These are phyloP conservation scores for Paraglomus occultum DNA, from an alignment of 192 early-diverging fungal species.

Conservation along the genomic window DNA sequence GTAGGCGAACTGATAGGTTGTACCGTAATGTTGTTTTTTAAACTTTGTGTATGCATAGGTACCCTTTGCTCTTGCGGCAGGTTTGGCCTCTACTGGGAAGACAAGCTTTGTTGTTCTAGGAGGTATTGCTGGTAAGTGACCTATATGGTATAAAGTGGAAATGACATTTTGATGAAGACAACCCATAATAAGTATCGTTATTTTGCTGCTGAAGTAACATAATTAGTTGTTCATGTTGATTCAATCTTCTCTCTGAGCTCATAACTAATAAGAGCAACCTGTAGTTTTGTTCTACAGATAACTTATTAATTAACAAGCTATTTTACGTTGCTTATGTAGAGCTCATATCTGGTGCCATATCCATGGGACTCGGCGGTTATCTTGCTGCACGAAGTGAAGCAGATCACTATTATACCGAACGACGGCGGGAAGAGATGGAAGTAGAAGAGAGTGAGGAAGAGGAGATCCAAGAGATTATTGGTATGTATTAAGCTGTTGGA, in stretches of 20 bases:
- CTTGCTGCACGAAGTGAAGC: constrained; percentile 58
- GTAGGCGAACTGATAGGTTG: background rate
- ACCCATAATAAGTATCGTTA: too few species aligned
- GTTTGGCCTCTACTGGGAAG: constrained; percentile 52
- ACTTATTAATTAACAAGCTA: background rate
- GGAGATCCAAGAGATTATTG: constrained; percentile 61
- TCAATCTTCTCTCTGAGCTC: background rate
- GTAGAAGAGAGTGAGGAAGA: constrained; percentile 48
- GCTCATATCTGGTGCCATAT: constrained; percentile 56
- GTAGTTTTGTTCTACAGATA: background rate
- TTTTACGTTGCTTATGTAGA: constrained; percentile 31
- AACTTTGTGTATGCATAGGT: constrained; percentile 27
- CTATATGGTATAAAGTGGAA: background rate
- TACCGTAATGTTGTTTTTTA: background rate
- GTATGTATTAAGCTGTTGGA: background rate
- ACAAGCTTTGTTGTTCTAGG: constrained; percentile 56
- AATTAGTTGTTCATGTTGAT: too few species aligned
- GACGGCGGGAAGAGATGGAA: constrained; percentile 50
- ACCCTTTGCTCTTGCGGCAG: constrained; percentile 67
- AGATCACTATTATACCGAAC: constrained; percentile 63
- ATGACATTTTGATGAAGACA: background rate
- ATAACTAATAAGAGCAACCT: background rate
- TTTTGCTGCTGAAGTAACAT: too few species aligned
- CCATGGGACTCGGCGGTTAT: constrained; percentile 66
- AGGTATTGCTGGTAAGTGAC: constrained; percentile 51